Conservation (phyloP, 179 eudicot genomes). For the Heliamphora pulchella region DNA sequence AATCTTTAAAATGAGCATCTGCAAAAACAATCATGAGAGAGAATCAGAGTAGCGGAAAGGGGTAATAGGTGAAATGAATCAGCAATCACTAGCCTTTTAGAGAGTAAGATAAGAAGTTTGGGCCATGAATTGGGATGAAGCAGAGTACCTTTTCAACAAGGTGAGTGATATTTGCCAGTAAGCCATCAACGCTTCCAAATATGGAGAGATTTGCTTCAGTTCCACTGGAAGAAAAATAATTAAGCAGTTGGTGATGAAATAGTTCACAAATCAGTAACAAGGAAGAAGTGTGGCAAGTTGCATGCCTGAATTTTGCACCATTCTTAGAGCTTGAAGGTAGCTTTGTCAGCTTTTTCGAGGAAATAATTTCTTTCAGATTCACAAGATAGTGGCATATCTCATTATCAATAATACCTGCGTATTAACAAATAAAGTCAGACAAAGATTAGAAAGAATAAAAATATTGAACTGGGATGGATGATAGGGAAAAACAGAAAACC, state of each 20-base stretch:
- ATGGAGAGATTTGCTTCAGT: slow-evolving; percentile 58
- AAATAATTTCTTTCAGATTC: slow-evolving; percentile 40
- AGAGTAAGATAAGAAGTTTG: neutral
- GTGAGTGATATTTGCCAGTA: slow-evolving; percentile 34
- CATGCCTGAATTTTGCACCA: slow-evolving; percentile 59
- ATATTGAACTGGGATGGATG: neutral
- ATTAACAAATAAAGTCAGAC: slow-evolving; percentile 9
- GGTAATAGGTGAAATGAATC: neutral
- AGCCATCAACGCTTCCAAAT: slow-evolving; percentile 29
- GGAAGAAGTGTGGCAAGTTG: slow-evolving; percentile 2
- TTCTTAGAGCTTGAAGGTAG: slow-evolving; percentile 55
- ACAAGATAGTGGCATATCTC: slow-evolving; percentile 47
- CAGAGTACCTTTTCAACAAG: slow-evolving; percentile 49
- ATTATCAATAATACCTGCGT: slow-evolving; percentile 42
- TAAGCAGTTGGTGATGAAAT: neutral
- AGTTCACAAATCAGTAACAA: slow-evolving; percentile 2
- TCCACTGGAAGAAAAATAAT: slow-evolving; percentile 44
- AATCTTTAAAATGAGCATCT: slow-evolving; percentile 58
- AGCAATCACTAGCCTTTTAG: neutral
- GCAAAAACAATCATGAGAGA: slow-evolving; percentile 28
- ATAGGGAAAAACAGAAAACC: neutral
- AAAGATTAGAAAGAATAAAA: slow-evolving; percentile 6
- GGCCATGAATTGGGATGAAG: slow-evolving; percentile 13
- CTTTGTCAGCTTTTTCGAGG: slow-evolving; percentile 34
- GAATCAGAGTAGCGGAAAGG: neutral